Evolutionary conservation across 352 stramenopile genomes (phyloP), one percentile per base, ranked within the genome.

Genomic region (Pythium scleroteichum): DNA sequence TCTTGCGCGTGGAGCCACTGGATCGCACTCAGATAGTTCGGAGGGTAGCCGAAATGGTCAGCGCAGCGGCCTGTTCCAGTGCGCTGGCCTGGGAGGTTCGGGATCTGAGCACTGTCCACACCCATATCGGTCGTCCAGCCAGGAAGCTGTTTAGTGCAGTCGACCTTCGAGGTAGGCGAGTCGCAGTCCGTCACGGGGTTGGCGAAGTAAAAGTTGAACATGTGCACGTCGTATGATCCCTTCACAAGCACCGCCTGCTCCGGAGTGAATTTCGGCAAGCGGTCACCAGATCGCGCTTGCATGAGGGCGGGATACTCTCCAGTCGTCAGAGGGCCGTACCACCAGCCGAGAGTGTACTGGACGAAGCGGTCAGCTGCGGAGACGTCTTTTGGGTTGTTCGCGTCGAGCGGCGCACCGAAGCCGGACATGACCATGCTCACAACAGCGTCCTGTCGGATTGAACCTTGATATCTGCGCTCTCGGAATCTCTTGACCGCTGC

Each of bases 131-230:
- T 64, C 40, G 77, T 62, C 74, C 72, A 84, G 14, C 76, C 74
- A 12, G 26, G 64, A 72, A 70, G 97, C 85, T 27, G 73, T 74
- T 61, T 92, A 92, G 46, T 98, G 75, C 23, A 90, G 98, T 97
- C 29, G 29, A 35, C 29, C 10, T 35, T 35, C 5, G 29, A 35
- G 10, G 42, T 49, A 10, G 42, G 19, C 12, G 42, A 49, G 42
- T 22, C 42, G 24, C 42, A 49, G 22, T 22, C 19, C 6, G 42
- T 49, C 19, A 49, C 24, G n/a, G n/a, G 42, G 19, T 16, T 17
- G 13, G 19, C 42, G 13, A 16, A 27, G 42, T 49, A 49, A 10
- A 49, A 49, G 5, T 49, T 49, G 19, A 29, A 24, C n/a, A 29
- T 22, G 9, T 29, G 17, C n/a, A 27, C 19, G 24, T 49, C 42